phyloP scores from a whole-genome alignment of 805 yeast genomes.

The Pichia ethanolica region DNA sequence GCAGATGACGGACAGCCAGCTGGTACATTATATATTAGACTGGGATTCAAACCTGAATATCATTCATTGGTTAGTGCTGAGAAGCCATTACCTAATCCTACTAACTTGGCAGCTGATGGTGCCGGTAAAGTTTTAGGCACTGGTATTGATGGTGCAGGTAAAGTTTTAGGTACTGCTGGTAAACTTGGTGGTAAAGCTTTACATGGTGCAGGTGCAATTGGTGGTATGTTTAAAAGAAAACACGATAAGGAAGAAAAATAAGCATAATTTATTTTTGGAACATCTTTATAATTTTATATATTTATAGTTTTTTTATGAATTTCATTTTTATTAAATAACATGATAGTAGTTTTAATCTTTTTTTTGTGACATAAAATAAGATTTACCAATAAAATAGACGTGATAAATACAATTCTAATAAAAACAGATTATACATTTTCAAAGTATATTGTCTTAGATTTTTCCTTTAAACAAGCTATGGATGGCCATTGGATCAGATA shows the following conservation, averaged over 20 bases:
- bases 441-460: too few relatives aligned
- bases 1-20: conserved; percentile 46
- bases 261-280: not conserved
- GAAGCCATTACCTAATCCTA: conserved; percentile 32
- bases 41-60: conserved; percentile 66
- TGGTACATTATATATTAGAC: conserved; percentile 56
- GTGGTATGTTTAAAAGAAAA: conserved; percentile 25
- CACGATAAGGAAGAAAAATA: conserved; percentile 5
- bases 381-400: too few relatives aligned
- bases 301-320: too few relatives aligned
- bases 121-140: conserved; percentile 40
- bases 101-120: conserved; percentile 36
- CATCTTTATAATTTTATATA: too few relatives aligned
- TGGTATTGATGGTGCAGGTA: conserved; percentile 34
- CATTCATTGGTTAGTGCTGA: conserved; percentile 36
- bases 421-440: too few relatives aligned
- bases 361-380: too few relatives aligned
- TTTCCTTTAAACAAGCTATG: too few relatives aligned
- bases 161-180: conserved; percentile 37
- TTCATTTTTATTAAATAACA: too few relatives aligned
- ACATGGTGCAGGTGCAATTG: conserved; percentile 34
- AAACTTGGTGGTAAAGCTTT: conserved; percentile 47
- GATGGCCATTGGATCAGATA: too few relatives aligned
- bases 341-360: too few relatives aligned
- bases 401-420: too few relatives aligned